Conservation (phyloP, 345 rosid species). For the Citrus inodora region DNA sequence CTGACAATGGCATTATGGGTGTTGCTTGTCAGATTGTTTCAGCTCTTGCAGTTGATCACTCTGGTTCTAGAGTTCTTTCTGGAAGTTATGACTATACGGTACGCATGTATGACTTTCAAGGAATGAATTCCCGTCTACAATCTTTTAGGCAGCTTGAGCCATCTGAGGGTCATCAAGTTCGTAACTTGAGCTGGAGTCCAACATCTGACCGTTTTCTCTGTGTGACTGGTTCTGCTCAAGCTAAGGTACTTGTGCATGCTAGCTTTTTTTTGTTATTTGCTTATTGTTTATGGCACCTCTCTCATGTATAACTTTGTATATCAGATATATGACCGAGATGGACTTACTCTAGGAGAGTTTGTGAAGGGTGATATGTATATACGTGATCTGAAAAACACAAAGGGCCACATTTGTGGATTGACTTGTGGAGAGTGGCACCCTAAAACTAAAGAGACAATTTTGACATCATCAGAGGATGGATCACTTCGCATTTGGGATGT, state of each 20-base stretch:
- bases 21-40: slow-evolving; percentile 63
- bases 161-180: slow-evolving; percentile 92
- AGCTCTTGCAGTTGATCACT: slow-evolving; percentile 74
- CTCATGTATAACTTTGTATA: slow-evolving; percentile 6
- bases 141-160: slow-evolving; percentile 97
- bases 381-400: slow-evolving; percentile 93
- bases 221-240: slow-evolving; percentile 96
- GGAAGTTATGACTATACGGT: slow-evolving; percentile 93
- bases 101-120: slow-evolving; percentile 95
- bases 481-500: slow-evolving; percentile 98
- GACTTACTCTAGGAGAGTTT: slow-evolving; percentile 91
- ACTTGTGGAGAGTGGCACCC: slow-evolving; percentile 99
- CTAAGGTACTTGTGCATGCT: slow-evolving; percentile 53
- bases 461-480: slow-evolving; percentile 97
- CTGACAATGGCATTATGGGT: slow-evolving; percentile 1
- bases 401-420: slow-evolving; percentile 91
- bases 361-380: slow-evolving; percentile 99
- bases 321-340: slow-evolving; percentile 96
- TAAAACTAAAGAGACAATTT: slow-evolving; percentile 67
- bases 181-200: slow-evolving; percentile 95
- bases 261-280: neutral
- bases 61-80: slow-evolving; percentile 93
- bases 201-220: slow-evolving; percentile 80
- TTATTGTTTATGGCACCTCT: slow-evolving; percentile 3
- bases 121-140: slow-evolving; percentile 84